Conservation (phyloP, 768 basidiomycete species). For the Daedaleopsis sinensis region DNA sequence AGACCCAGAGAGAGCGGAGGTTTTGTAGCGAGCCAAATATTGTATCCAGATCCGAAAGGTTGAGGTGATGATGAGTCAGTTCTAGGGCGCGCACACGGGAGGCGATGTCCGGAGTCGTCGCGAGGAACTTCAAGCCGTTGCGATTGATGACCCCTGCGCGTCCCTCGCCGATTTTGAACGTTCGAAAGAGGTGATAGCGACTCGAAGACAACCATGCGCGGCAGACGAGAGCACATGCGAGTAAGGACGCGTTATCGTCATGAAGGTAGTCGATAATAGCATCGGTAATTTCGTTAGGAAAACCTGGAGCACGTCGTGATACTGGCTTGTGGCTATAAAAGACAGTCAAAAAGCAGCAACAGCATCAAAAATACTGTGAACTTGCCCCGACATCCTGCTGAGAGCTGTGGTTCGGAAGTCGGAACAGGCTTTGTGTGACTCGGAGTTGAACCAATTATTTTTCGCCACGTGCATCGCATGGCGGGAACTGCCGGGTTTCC, state of each 20-base stretch:
- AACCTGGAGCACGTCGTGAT: no score
- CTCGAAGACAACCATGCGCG: neutral
- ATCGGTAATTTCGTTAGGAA: conserved; percentile 13
- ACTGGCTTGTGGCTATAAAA: no score
- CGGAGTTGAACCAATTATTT: no score
- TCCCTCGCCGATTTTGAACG: neutral
- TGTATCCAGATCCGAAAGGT: neutral
- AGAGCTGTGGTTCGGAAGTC: no score
- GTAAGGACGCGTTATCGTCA: conserved; percentile 7
- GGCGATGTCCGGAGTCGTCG: neutral
- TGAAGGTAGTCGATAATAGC: conserved; percentile 15
- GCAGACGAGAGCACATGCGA: conserved; percentile 6
- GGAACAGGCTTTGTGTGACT: no score
- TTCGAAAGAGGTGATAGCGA: conserved; percentile 5
- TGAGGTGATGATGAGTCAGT: neutral
- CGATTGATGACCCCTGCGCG: neutral
- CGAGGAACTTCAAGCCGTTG: neutral
- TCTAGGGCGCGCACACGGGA: neutral
- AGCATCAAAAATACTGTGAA: no score
- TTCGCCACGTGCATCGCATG: no score
- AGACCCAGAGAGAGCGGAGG: neutral
- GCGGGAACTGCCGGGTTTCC: no score
- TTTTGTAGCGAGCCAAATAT: neutral
- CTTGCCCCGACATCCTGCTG: no score
- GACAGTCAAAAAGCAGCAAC: no score